Conservation (phyloP, 495 filamentous ascomycete genomes). For the Podospora fimiseda region DNA sequence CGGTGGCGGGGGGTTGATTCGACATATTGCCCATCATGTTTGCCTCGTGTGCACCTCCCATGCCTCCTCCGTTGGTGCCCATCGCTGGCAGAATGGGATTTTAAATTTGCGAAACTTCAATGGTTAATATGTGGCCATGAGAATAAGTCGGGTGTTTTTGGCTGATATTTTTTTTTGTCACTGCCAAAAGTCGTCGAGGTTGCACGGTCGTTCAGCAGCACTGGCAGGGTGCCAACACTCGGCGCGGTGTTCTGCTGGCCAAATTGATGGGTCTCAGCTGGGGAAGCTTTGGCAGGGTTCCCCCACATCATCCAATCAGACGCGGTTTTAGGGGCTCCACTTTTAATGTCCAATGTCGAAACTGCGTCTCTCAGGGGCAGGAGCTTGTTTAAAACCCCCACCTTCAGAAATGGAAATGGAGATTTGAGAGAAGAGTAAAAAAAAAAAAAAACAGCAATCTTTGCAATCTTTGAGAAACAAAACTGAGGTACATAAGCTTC, state of each 20-base stretch:
- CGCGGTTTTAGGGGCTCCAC: too few species aligned
- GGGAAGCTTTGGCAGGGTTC: conserved; percentile 5
- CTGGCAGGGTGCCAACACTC: conserved; percentile 1
- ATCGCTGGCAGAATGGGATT: conserved; percentile 60
- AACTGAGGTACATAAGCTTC: too few species aligned
- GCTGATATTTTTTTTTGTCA: conserved; percentile 9
- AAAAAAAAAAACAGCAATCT: too few species aligned
- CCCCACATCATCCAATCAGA: too few species aligned
- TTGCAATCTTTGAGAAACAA: too few species aligned
- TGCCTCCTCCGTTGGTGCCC: conserved; percentile 58
- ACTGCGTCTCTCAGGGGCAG: too few species aligned
- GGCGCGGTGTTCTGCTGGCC: not conserved
- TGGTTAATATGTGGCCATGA: conserved; percentile 11
- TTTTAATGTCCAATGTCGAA: too few species aligned
- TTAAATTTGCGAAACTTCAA: not conserved
- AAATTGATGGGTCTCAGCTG: not conserved
- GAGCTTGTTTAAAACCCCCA: too few species aligned
- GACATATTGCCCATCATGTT: conserved; percentile 37
- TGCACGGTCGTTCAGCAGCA: conserved; percentile 5
- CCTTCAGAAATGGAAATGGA: too few species aligned
- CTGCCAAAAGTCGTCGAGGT: conserved; percentile 10
- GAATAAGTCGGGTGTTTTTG: conserved; percentile 3
- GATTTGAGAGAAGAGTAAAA: too few species aligned
- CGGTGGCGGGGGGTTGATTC: conserved; percentile 75
- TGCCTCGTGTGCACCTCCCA: conserved; percentile 41